Base-by-base conservation (phyloP, 164 flowering plant species). In the Annona cherimola region DNA sequence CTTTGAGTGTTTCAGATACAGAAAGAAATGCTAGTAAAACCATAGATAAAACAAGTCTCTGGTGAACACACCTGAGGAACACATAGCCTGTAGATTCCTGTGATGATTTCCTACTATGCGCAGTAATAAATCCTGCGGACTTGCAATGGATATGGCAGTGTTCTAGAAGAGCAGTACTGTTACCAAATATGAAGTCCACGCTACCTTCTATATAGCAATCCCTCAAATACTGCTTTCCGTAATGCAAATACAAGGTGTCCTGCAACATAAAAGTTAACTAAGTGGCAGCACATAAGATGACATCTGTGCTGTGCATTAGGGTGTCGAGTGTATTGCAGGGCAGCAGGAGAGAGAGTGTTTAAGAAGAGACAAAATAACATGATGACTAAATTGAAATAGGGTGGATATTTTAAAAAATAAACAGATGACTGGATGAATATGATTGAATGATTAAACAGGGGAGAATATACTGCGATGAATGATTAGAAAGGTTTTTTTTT, bases 111-210 rank as follows among this genome's bases (percentile, higher is more conserved):
- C 99, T 82, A 82, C 98, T 87, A 63, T 95, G 99, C 44, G 99
- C 98, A 59, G 99, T 95, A 75, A 95, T 81, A 70, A 72, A 95
- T 63, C 97, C 99, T 4, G 78, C 80, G 42, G 98, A 79, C 79
- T 95, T 95, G 90, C 99, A 95, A 81, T 95, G 94, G 73, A 93
- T 86, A 81, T 95, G 99, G 73, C 98, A 95, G 81, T 91, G 94
- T 82, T 95, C 99, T 82, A 95, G 79, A 45, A 95, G 84, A 72
- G 96, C 93, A 61, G 99, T 91, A 80, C 99, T 95, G 63, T 95
- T 95, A 35, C 99, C 99, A 83, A 95, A 95, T 57, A 95, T 93
- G 84, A 95, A 95, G 80, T 95, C 98, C 69, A 91, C 96, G 71
- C 96, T 93, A 77, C 98, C 99, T 83, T 95, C 99, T 70, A 95